Evolutionary conservation across 1,139 yeast species (phyloP).

Genomic region (Kurtzmaniella quercitrusa): DNA sequence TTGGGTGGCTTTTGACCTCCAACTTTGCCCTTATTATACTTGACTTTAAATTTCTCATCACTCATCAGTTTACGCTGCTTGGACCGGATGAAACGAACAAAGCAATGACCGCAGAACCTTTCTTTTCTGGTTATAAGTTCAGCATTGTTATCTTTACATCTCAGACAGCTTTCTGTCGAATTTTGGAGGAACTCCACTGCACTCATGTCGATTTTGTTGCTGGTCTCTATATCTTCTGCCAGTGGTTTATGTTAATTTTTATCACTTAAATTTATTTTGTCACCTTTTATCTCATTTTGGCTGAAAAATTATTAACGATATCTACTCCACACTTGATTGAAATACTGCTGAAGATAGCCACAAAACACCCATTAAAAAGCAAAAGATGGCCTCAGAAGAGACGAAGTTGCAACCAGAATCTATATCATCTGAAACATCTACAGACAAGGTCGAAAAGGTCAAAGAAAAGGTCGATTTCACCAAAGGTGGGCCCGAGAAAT

Average conservation of each 20-base stretch:
- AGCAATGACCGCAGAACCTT: slow-evolving; percentile 66
- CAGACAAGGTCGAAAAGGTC: slow-evolving; percentile 35
- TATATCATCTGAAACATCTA: background rate
- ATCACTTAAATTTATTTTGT: too few species aligned
- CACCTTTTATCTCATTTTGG: background rate
- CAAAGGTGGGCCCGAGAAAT: slow-evolving; percentile 46
- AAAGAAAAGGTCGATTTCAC: slow-evolving; percentile 56
- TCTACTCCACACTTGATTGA: background rate
- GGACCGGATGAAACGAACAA: slow-evolving; percentile 64
- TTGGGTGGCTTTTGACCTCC: slow-evolving; percentile 31
- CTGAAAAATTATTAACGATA: background rate
- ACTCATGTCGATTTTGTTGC: background rate
- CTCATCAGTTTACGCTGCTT: slow-evolving; percentile 78
- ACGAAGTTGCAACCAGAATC: background rate
- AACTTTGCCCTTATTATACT: slow-evolving; percentile 33
- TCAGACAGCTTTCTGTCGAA: slow-evolving; percentile 21
- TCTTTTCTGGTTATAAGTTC: slow-evolving; percentile 63
- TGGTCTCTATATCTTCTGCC: too few species aligned
- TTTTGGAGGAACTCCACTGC: slow-evolving; percentile 1
- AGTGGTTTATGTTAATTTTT: too few species aligned
- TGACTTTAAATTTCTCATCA: slow-evolving; percentile 65
- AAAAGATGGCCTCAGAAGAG: background rate
- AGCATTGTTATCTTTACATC: slow-evolving; percentile 52
- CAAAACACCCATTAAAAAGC: background rate
- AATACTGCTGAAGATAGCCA: background rate